Percentiles rank a stretch among this genome's conserved stretches.
Conservation (phyloP, 345 rosid species). For the Corchorus capsularis region DNA sequence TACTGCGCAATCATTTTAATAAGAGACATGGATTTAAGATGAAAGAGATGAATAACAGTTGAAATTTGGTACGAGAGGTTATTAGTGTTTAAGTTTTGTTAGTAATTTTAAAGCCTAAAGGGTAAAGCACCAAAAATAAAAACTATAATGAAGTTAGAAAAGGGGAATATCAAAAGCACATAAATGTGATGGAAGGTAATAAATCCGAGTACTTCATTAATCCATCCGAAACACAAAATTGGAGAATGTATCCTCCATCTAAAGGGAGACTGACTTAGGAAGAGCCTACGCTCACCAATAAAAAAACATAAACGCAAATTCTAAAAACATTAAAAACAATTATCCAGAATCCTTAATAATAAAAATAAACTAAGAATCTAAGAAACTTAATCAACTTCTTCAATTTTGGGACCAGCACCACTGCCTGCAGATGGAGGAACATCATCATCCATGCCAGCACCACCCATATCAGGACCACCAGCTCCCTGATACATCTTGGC, state of each 20-base stretch:
- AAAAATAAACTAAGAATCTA: neutral
- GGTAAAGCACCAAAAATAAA: no score
- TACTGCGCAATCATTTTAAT: no score
- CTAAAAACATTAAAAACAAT: neutral
- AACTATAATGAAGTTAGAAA: no score
- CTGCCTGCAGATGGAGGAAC: constrained; percentile 37
- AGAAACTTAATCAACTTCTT: constrained; percentile 56
- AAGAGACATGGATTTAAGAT: no score
- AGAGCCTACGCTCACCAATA: neutral
- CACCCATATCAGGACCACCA: constrained; percentile 35
- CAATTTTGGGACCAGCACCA: constrained; percentile 69
- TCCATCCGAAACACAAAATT: neutral
- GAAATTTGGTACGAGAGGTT: no score
- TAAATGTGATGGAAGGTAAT: neutral
- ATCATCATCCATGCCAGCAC: constrained; percentile 36
- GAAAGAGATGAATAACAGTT: no score
- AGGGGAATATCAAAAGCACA: no score
- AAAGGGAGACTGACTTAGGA: neutral
- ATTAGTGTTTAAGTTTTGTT: no score
- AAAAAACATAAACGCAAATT: neutral
- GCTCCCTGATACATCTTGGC: constrained; percentile 56
- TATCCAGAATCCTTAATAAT: no score
- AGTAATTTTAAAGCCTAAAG: no score
- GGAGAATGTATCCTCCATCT: neutral
- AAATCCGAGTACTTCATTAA: neutral